phyloP scores from a whole-genome alignment of 176 grass and related monocot genomes.

The Eleusine coracana region DNA sequence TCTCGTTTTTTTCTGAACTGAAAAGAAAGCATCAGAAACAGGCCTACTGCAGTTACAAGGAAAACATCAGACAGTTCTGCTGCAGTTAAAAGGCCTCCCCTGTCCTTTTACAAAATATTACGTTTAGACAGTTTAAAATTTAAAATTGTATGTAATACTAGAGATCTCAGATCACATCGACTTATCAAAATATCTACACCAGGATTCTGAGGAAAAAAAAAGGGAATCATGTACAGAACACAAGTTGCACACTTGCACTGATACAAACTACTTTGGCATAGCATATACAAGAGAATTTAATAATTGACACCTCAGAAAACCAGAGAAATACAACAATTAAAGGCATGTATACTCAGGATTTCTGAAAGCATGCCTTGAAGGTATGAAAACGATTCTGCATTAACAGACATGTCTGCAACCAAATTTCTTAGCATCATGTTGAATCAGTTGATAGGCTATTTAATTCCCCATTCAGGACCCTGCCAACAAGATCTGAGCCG shows the following conservation, averaged over 20 bases:
- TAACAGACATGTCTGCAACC: not conserved
- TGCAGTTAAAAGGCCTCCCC: not conserved
- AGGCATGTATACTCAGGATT: not conserved
- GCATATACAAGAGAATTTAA: not conserved
- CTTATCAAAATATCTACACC: no score
- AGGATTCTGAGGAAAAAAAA: no score
- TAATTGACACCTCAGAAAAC: not conserved
- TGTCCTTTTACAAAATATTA: no score
- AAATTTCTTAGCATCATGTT: not conserved
- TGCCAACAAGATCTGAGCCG: slow-evolving; percentile 10
- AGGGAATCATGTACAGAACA: not conserved
- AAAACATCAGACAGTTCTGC: not conserved
- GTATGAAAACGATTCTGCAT: not conserved
- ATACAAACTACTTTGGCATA: not conserved
- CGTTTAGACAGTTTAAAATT: not conserved
- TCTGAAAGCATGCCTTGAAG: slow-evolving; percentile 12
- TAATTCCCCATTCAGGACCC: not conserved
- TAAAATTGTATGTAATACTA: not conserved
- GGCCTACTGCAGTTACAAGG: not conserved
- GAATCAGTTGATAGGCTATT: slow-evolving; percentile 12
- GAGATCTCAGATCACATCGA: no score
- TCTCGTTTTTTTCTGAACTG: not conserved
- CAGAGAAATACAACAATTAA: not conserved
- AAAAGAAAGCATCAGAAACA: not conserved
- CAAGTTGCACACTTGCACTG: not conserved